Percentiles rank a stretch among this genome's conserved stretches.
Conservation (phyloP, 1,284 basidiomycete genomes). For the Tremellales sp. region DNA sequence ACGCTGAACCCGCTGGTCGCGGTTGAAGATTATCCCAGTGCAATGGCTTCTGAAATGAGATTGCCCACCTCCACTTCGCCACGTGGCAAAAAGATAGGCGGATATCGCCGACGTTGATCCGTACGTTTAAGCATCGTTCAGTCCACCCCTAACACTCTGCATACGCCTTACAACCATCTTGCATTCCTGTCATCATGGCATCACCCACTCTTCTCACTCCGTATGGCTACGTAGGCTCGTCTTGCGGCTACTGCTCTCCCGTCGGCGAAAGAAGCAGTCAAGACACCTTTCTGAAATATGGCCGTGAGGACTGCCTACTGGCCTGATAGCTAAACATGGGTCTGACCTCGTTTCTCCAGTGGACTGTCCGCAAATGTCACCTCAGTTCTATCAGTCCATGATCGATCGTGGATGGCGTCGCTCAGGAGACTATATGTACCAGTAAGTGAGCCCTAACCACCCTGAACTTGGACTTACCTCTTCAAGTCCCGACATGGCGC, state of each 20-base stretch:
- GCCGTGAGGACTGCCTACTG: constrained; percentile 31
- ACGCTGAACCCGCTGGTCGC: too few relatives aligned
- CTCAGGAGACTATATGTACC: constrained; percentile 66
- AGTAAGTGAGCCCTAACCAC: constrained; percentile 23
- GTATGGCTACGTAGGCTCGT: constrained; percentile 38
- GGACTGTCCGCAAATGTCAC: constrained; percentile 5
- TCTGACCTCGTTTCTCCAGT: too few relatives aligned
- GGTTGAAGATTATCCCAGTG: too few relatives aligned
- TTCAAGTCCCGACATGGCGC: constrained; percentile 68
- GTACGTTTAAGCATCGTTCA: too few relatives aligned
- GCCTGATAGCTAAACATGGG: too few relatives aligned
- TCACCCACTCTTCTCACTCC: constrained; percentile 32
- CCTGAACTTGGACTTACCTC: background rate
- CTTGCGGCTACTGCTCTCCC: constrained; percentile 53
- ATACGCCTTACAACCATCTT: too few relatives aligned
- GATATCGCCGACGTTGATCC: too few relatives aligned
- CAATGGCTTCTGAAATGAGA: too few relatives aligned
- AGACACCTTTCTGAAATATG: constrained; percentile 47
- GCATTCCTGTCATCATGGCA: too few relatives aligned
- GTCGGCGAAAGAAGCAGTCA: constrained; percentile 33
- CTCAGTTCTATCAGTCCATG: constrained; percentile 54
- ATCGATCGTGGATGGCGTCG: constrained; percentile 87
- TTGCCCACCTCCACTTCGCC: too few relatives aligned
- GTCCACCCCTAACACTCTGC: too few relatives aligned
- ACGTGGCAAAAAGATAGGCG: too few relatives aligned